Base-by-base conservation (phyloP, 2,329 filamentous ascomycete species). In the Chalaropsis thielavioides region DNA sequence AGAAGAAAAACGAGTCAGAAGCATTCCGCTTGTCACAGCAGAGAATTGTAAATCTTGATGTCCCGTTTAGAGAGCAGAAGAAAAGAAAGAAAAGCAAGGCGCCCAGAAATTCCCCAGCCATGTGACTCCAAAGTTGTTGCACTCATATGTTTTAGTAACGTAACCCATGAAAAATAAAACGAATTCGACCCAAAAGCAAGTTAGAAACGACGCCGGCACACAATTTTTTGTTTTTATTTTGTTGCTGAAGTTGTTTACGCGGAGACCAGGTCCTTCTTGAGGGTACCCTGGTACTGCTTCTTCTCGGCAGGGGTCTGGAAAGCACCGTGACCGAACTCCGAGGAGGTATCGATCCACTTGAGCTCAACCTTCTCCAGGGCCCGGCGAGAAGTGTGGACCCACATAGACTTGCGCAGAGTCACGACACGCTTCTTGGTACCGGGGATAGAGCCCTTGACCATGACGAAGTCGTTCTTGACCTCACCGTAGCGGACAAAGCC, bases 331-430 rank as follows among this genome's bases (percentile, higher is more conserved):
- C 94, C 94, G 80, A 99, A 99, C 85, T 99, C 95, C 82, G 92
- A 96, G 69, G 92, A 96, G 74, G 94, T 99, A 76, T 99, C 94
- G 88, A 99, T 99, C 94, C 94, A 99, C 83, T 99, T 99, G 83
- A 99, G 89, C 76, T 92, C 90, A 78, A 97, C 89, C 90, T 99
- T 97, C 88, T 99, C 94, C 76, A 96, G 84, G 66, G 94, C 90
- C 79, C 88, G 91, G 77, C 94, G 85, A 76, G 89, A 96, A 73
- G 92, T 97, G 85, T 99, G 94, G 69, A 83, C 84, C 86, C 94
- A 97, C 85, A 99, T 94, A 72, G 92, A 95, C 85, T 97, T 99
- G 80, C 94, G 89, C 74, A 99, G 89, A 72, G 94, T 99, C 83
- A 97, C 89, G 77, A 99, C 87, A 77, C 94, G 87, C 92, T 99